Conservation (phyloP, 176 grass and related monocot species). For the Avena sativa region DNA sequence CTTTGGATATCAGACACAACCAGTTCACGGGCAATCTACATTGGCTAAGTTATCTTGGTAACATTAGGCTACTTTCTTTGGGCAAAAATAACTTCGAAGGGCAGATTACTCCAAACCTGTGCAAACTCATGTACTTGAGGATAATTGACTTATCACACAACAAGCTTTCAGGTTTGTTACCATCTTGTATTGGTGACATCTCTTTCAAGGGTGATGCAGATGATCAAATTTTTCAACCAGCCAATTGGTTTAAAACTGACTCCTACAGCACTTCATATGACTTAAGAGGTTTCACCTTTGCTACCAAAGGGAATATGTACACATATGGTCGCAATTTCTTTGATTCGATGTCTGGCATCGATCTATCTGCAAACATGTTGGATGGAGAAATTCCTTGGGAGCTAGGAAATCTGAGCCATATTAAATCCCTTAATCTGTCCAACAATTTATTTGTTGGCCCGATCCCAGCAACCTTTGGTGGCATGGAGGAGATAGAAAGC, state of each 20-base stretch:
- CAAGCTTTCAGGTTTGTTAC: conserved; percentile 30
- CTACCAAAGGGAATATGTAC: conserved; percentile 10
- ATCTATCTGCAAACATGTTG: conserved; percentile 14
- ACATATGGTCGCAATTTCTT: neutral
- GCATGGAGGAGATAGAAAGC: neutral
- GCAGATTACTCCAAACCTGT: neutral
- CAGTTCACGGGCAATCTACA: neutral
- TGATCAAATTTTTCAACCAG: neutral
- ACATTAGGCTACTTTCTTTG: neutral
- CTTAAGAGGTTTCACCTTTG: neutral
- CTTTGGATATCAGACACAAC: neutral
- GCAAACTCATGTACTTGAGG: conserved; percentile 4
- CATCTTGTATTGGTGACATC: conserved; percentile 35
- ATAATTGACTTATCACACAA: conserved; percentile 39
- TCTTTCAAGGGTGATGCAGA: neutral
- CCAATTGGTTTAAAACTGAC: no score
- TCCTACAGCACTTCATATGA: no score
- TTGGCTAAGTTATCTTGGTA: neutral
- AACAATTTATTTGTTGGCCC: neutral
- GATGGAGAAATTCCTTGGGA: neutral
- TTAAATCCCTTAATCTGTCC: conserved; percentile 26
- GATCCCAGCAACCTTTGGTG: neutral
- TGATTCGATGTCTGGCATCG: neutral
- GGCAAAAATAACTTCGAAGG: conserved; percentile 34
- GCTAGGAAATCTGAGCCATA: neutral